phyloP scores from a whole-genome alignment of 2,329 filamentous ascomycete species.

The Penicillium sumatraense region DNA sequence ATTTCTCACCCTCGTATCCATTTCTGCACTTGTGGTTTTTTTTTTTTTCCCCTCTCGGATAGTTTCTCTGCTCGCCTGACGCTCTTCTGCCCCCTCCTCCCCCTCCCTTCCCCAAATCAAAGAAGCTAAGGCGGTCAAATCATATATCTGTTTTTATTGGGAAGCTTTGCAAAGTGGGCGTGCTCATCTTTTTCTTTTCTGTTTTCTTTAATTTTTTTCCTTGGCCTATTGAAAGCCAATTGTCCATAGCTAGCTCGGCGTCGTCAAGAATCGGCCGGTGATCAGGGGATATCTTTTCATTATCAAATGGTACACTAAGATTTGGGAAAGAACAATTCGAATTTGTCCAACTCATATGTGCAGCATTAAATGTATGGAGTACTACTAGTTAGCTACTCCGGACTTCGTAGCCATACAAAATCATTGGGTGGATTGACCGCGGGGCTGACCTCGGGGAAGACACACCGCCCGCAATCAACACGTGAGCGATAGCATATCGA shows the following conservation, averaged over 20 bases:
- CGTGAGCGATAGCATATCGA: conserved; percentile 29
- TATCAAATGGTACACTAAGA: not conserved
- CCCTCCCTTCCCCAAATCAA: not conserved
- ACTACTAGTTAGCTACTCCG: too few species aligned
- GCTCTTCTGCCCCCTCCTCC: too few species aligned
- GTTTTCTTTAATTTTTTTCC: conserved; percentile 16
- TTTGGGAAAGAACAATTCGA: not conserved
- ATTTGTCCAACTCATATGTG: not conserved
- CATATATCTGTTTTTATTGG: conserved; percentile 21
- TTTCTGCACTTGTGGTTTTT: conserved; percentile 12
- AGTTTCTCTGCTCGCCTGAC: not conserved
- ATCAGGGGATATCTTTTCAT: conserved; percentile 5
- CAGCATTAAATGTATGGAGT: too few species aligned
- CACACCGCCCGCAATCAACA: conserved; percentile 29
- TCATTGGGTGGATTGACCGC: not conserved
- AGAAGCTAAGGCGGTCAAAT: conserved; percentile 17
- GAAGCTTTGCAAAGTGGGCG: conserved; percentile 22
- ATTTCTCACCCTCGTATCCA: conserved; percentile 9
- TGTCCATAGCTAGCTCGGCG: conserved; percentile 33
- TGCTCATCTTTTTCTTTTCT: conserved; percentile 12
- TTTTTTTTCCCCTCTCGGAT: conserved; percentile 25
- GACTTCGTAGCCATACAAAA: too few species aligned
- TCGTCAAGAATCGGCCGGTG: conserved; percentile 30
- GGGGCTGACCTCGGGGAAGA: conserved; percentile 3
- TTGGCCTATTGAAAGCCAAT: conserved; percentile 23